phyloP scores from a whole-genome alignment of 2,329 filamentous ascomycete genomes.

The Curvularia verruculosa region DNA sequence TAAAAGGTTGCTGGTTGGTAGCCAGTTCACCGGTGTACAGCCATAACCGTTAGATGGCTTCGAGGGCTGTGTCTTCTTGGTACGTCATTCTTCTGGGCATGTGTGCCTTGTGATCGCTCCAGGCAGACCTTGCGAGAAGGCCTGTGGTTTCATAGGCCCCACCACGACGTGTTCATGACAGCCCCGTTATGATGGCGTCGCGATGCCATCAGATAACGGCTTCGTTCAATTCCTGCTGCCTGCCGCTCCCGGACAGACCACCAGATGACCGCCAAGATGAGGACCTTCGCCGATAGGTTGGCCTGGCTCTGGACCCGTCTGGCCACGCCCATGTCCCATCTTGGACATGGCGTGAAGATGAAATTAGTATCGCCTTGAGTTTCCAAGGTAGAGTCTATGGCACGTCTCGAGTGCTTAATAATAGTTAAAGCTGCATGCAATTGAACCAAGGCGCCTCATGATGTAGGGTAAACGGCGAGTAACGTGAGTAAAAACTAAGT shows the following conservation, averaged over 20 bases:
- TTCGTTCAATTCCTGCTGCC: conserved; percentile 21
- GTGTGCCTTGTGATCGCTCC: conserved; percentile 27
- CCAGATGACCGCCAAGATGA: conserved; percentile 34
- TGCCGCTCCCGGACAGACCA: conserved; percentile 29
- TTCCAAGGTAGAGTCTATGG: conserved; percentile 2
- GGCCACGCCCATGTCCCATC: conserved; percentile 18
- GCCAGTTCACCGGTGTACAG: conserved; percentile 38
- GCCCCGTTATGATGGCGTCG: conserved; percentile 5
- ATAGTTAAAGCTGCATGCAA: conserved; percentile 29
- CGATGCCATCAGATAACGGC: conserved; percentile 23
- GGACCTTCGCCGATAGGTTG: conserved; percentile 19
- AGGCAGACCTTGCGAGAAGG: conserved; percentile 33
- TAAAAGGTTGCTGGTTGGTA: conserved; percentile 11
- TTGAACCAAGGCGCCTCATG: conserved; percentile 7
- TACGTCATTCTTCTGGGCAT: conserved; percentile 29
- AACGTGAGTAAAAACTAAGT: conserved; percentile 10
- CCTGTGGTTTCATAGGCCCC: neutral
- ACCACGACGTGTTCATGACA: neutral
- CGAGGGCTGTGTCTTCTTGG: conserved; percentile 30
- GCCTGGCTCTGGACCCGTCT: conserved; percentile 12
- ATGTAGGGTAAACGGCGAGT: conserved; percentile 19
- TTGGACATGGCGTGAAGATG: conserved; percentile 20
- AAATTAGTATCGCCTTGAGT: conserved; percentile 24
- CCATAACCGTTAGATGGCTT: conserved; percentile 22
- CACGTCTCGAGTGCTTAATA: conserved; percentile 20